phyloP scores from a whole-genome alignment of 2,329 filamentous ascomycete species.

The Ceratocystis ficicola region DNA sequence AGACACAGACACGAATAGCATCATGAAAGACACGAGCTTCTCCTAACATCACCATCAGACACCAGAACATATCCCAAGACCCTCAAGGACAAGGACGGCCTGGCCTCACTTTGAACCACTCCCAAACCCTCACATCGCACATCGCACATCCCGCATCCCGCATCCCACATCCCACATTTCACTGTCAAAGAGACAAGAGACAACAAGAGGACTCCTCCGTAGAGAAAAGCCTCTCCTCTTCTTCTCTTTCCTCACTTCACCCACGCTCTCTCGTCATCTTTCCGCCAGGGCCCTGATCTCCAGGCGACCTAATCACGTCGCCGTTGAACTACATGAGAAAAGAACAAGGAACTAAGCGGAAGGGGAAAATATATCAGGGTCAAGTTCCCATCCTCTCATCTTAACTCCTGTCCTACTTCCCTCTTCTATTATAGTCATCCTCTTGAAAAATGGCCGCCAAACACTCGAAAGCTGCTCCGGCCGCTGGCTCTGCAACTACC shows the following conservation, averaged over 20 bases:
- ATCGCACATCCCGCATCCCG: not conserved
- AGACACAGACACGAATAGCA: not conserved
- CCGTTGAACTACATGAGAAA: not conserved
- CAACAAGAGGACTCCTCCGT: not conserved
- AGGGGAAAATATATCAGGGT: slow-evolving; percentile 1
- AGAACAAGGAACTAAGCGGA: not conserved
- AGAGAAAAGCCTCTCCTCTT: not conserved
- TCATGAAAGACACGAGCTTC: not conserved
- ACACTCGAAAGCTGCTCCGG: not conserved
- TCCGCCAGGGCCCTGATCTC: not conserved
- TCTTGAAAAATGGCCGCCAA: not conserved
- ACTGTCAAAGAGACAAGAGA: not conserved
- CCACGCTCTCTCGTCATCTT: not conserved
- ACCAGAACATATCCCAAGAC: not conserved
- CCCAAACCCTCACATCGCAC: too few species aligned
- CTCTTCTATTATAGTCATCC: not conserved
- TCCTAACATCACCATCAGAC: not conserved
- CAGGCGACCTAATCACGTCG: not conserved
- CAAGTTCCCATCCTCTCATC: not conserved
- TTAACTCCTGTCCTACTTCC: not conserved
- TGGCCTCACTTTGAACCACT: not conserved
- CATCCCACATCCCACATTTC: too few species aligned
- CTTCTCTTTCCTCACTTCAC: not conserved
- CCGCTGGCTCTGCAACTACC: not conserved
- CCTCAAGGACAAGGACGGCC: not conserved